Base-by-base conservation (phyloP, 495 filamentous ascomycete species). In the Penicillium angulare region DNA sequence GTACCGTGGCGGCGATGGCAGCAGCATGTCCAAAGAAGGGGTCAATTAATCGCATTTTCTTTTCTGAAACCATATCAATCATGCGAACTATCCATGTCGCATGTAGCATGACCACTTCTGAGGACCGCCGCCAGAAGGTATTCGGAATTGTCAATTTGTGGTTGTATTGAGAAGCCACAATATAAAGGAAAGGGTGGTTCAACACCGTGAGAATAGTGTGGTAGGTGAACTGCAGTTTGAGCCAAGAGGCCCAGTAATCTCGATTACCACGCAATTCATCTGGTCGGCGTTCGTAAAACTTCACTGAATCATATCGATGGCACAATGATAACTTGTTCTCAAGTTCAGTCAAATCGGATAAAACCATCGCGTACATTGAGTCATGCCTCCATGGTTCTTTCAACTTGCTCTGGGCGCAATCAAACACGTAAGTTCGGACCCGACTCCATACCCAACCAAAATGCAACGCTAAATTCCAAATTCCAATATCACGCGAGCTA, bases 81-180 rank as follows among this genome's bases (percentile, higher is more conserved):
- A 76, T 63, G n/a, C 73, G 70, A 20, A 76, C 73, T 38, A 76
- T 57, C 73, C 73, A 76, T 7, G 73, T 76, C 3, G 72, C 71
- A 44, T 76, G 73, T 3, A 76, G 51, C 12, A 76, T 49, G 12
- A 73, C 73, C 7, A 74, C 53, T 53, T 76, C 73, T 0, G 73
- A 76, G 2, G 71, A 75, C 16, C 73, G 49, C 33, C 71, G 64
- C 73, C 73, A 76, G 43, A 76, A 76, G 17, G 67, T 67, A 35
- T 76, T 76, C 0, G 73, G 73, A 22, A 76, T 76, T 1, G 72
- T 67, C 7, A 76, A 57, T 45, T 75, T 76, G 20, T 69, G 61
- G 22, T 76, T 76, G 47, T 73, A 64, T 49, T 75, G 72, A 12
- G 73, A 72, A 8, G 70, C 72, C 33, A 75, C 66, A 22, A 76